Evolutionary conservation across 495 filamentous ascomycete species (phyloP).

Genomic region (Trichoderma virens): DNA sequence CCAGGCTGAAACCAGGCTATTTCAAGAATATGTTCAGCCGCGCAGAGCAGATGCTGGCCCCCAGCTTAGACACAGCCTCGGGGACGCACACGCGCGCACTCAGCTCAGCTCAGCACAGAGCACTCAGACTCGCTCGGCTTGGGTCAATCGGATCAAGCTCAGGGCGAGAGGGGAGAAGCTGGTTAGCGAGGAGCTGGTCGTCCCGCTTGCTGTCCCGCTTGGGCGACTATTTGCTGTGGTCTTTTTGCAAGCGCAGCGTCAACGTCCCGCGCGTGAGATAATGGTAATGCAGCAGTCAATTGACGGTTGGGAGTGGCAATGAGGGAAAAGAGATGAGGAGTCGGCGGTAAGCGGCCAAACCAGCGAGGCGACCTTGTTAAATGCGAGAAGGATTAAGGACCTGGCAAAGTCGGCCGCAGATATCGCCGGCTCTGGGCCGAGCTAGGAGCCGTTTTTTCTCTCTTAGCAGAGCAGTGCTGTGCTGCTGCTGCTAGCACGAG

Average conservation of each 20-base stretch:
- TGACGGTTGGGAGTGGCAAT: background rate
- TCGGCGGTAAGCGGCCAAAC: slow-evolving; percentile 7
- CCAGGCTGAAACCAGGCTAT: slow-evolving; percentile 1
- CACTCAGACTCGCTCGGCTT: no score
- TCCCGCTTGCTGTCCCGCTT: background rate
- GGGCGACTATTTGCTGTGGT: background rate
- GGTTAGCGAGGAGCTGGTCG: background rate
- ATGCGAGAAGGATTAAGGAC: background rate
- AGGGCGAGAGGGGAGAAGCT: background rate
- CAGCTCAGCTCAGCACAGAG: no score
- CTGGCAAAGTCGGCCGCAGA: background rate
- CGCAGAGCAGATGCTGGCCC: slow-evolving; percentile 1
- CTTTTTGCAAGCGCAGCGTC: background rate
- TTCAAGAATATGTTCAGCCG: background rate
- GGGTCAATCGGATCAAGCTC: background rate
- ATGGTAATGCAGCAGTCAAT: background rate
- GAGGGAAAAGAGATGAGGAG: background rate
- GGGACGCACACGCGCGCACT: background rate
- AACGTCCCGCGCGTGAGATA: background rate
- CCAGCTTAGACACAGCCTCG: slow-evolving; percentile 1
- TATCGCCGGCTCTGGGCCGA: slow-evolving; percentile 6
- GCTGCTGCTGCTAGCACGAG: slow-evolving; percentile 2
- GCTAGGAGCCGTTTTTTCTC: background rate
- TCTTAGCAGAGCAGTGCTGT: no score
- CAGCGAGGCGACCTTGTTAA: background rate